These are phyloP conservation scores for Amphibolis antarctica DNA, from an alignment of 106 monocot species.

Conservation along the genomic window DNA sequence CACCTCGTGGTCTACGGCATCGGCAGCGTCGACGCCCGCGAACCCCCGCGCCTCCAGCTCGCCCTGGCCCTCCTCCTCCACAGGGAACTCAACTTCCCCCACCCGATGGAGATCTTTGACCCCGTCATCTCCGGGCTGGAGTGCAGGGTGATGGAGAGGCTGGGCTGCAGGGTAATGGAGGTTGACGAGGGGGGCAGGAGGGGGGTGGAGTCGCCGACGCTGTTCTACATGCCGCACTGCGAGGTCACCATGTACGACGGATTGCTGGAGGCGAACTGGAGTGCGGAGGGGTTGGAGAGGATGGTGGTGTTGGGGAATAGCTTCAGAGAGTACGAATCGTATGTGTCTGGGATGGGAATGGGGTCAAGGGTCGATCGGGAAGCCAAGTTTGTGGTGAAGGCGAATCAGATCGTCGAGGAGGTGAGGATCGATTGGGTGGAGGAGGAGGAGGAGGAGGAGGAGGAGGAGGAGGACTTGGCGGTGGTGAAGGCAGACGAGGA, in stretches of 20 bases:
- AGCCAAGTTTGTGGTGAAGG: constrained; percentile 29
- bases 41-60: constrained; percentile 56
- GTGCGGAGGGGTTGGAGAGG: constrained; percentile 21
- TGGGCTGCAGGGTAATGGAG: constrained; percentile 31
- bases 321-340: constrained; percentile 40
- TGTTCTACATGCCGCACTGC: constrained; percentile 97
- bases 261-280: constrained; percentile 59
- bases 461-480: constrained; percentile 29
- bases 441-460: constrained; percentile 20
- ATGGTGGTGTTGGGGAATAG: constrained; percentile 76
- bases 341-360: constrained; percentile 15
- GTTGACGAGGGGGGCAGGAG: constrained; percentile 51
- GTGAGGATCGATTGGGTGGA: constrained; percentile 17
- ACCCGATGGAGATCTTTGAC: constrained; percentile 55
- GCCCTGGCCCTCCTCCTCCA: constrained; percentile 48
- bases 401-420: constrained; percentile 40
- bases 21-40: constrained; percentile 61
- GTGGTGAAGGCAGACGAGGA: constrained; percentile 9
- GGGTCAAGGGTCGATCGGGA: constrained; percentile 19
- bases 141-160: constrained; percentile 32
- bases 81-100: constrained; percentile 23
- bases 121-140: constrained; percentile 64
- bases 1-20: constrained; percentile 65
- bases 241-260: constrained; percentile 62
- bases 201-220: constrained; percentile 33